Conservation (phyloP, 2,329 filamentous ascomycete species). For the Bipolaris bicolor region DNA sequence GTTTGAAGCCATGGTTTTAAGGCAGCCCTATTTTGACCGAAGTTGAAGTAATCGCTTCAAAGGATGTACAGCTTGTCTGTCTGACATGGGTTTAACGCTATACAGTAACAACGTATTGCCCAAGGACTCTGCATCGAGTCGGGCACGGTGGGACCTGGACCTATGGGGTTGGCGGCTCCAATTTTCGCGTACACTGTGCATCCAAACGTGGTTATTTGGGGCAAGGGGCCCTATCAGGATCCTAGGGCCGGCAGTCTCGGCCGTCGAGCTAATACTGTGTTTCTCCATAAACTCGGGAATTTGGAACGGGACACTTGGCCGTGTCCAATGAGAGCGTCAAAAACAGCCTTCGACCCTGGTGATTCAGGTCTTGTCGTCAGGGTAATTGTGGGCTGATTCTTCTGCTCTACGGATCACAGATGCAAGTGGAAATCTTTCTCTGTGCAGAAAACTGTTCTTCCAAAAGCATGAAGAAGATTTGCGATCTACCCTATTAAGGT, state of each 20-base stretch:
- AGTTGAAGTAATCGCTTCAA: constrained; percentile 10
- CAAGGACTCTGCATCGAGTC: constrained; percentile 3
- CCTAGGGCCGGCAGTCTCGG: constrained; percentile 7
- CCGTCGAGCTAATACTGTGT: constrained; percentile 9
- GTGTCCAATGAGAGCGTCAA: constrained; percentile 6
- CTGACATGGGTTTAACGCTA: constrained; percentile 4
- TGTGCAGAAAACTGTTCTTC: not conserved
- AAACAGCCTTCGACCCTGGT: not conserved
- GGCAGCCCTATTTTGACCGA: constrained; percentile 7
- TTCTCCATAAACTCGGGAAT: constrained; percentile 8
- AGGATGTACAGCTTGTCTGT: constrained; percentile 9
- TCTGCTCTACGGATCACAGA: not conserved
- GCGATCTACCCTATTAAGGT: not conserved
- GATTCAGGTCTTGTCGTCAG: constrained; percentile 3
- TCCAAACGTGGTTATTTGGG: constrained; percentile 13
- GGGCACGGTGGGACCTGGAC: constrained; percentile 6
- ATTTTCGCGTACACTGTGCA: constrained; percentile 12
- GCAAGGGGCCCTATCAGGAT: not conserved
- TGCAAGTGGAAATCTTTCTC: not conserved
- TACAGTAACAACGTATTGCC: constrained; percentile 7
- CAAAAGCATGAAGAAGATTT: constrained; percentile 1
- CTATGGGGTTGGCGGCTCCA: constrained; percentile 18
- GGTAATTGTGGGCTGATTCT: constrained; percentile 8
- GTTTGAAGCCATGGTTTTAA: constrained; percentile 20
- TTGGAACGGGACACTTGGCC: constrained; percentile 7